phyloP scores from a whole-genome alignment of 2,329 filamentous ascomycete species.

The Endoconidiophora laricicola region DNA sequence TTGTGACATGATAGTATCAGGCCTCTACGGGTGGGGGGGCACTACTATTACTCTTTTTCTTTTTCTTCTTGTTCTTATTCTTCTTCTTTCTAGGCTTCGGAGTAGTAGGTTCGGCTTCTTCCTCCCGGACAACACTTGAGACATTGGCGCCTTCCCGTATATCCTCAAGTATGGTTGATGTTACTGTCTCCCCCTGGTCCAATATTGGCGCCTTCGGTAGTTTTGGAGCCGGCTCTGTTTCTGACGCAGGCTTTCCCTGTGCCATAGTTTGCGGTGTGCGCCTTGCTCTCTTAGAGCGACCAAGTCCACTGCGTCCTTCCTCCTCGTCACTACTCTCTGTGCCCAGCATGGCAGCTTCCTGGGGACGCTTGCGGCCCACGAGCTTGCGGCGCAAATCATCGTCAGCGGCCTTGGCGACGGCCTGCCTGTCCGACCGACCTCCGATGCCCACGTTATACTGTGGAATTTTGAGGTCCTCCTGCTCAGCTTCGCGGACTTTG shows the following conservation, averaged over 20 bases:
- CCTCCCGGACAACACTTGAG: too few species aligned
- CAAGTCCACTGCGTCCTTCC: conserved; percentile 9
- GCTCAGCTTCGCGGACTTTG: conserved; percentile 3
- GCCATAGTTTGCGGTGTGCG: neutral
- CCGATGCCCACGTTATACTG: conserved; percentile 12
- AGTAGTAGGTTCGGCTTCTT: too few species aligned
- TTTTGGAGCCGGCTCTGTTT: too few species aligned
- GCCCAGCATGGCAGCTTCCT: neutral
- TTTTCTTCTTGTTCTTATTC: conserved; percentile 9
- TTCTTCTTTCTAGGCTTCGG: neutral
- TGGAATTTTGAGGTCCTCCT: conserved; percentile 8
- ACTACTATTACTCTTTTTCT: conserved; percentile 8
- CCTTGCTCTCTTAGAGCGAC: conserved; percentile 8
- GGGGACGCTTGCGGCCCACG: conserved; percentile 6
- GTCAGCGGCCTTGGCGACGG: conserved; percentile 4
- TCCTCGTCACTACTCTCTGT: conserved; percentile 11
- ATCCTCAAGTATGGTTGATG: neutral
- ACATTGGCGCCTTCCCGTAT: neutral
- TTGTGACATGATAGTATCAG: too few species aligned
- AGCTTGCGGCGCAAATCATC: conserved; percentile 11
- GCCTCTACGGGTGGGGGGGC: too few species aligned
- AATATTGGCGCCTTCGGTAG: too few species aligned
- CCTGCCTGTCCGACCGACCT: neutral
- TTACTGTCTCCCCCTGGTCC: neutral
- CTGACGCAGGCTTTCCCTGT: too few species aligned